A percentile compares a stretch with the other conserved stretches of the same genome.
Conservation (phyloP, 1,139 yeast species). For the Suhomyces yuchorum region DNA sequence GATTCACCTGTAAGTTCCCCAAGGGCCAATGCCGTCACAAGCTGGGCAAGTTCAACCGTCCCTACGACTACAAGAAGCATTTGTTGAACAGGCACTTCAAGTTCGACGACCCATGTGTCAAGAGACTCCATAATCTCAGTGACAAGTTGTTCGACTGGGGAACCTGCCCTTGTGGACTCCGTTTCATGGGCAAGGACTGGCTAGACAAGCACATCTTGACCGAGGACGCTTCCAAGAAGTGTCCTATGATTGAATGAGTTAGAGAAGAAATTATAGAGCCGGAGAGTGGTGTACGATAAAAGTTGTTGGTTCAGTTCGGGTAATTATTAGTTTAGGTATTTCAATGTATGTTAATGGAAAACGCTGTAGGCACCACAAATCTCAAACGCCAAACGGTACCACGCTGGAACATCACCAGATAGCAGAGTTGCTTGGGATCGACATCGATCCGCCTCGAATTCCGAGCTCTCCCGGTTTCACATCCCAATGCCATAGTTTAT, state of each 20-base stretch:
- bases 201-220: constrained; percentile 55
- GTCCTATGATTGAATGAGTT: constrained; percentile 25
- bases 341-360: background rate
- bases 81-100: constrained; percentile 61
- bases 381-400: background rate
- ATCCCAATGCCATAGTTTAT: background rate
- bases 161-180: constrained; percentile 57
- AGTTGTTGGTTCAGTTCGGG: constrained; percentile 3
- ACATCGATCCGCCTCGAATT: background rate
- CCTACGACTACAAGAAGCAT: constrained; percentile 71
- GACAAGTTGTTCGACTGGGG: constrained; percentile 58
- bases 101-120: constrained; percentile 53
- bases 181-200: constrained; percentile 58
- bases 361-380: background rate
- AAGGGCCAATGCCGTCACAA: constrained; percentile 58
- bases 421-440: background rate
- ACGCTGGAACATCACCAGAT: background rate
- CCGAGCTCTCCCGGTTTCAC: constrained; percentile 3
- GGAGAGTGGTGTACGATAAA: constrained; percentile 1
- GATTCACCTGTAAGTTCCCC: constrained; percentile 64
- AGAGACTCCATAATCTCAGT: constrained; percentile 52
- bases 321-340: constrained; percentile 3
- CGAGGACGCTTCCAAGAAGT: constrained; percentile 27
- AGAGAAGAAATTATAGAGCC: constrained; percentile 1
- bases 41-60: constrained; percentile 61